A percentile compares a stretch with the other conserved stretches of the same genome.
These are phyloP conservation scores for Hirsutella rhossiliensis DNA, from an alignment of 2,329 filamentous ascomycete species.

Conservation along the genomic window DNA sequence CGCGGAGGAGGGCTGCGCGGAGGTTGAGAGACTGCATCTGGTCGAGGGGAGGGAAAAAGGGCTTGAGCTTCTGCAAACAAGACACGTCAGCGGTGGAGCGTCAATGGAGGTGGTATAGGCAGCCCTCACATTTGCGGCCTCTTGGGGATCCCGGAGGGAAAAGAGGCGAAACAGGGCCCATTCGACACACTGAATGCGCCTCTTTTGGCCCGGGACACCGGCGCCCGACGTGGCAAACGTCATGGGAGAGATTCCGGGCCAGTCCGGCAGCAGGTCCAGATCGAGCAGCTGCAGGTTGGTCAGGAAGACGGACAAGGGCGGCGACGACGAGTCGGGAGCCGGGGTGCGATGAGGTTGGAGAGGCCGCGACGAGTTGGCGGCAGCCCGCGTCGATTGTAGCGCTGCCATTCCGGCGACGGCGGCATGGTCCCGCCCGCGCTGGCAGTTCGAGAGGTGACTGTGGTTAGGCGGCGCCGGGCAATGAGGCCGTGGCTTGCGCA, in stretches of 20 bases:
- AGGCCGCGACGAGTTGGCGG: too few relatives aligned
- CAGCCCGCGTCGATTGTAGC: too few relatives aligned
- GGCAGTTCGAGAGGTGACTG: too few relatives aligned
- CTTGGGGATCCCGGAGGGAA: slow-evolving; percentile 66
- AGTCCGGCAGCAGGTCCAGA: slow-evolving; percentile 63
- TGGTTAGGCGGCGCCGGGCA: too few relatives aligned
- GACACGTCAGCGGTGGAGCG: neutral
- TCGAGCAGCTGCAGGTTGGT: slow-evolving; percentile 76
- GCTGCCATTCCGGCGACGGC: too few relatives aligned
- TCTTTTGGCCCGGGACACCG: slow-evolving; percentile 63
- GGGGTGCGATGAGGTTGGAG: too few relatives aligned
- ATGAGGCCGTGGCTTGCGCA: too few relatives aligned
- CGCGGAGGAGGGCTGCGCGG: slow-evolving; percentile 69
- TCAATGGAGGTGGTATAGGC: neutral
- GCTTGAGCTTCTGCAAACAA: slow-evolving; percentile 59
- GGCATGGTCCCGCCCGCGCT: too few relatives aligned
- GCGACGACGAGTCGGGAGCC: too few relatives aligned
- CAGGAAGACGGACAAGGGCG: slow-evolving; percentile 44
- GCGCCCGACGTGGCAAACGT: slow-evolving; percentile 55
- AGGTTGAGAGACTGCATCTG: slow-evolving; percentile 86
- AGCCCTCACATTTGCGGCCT: slow-evolving; percentile 55
- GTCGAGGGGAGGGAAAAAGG: slow-evolving; percentile 83
- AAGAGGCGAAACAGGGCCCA: slow-evolving; percentile 89
- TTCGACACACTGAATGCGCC: slow-evolving; percentile 70
- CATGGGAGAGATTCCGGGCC: slow-evolving; percentile 61